These are phyloP conservation scores for Solanum paucissectum DNA, from an alignment of 257 asterid genomes.

Conservation along the genomic window DNA sequence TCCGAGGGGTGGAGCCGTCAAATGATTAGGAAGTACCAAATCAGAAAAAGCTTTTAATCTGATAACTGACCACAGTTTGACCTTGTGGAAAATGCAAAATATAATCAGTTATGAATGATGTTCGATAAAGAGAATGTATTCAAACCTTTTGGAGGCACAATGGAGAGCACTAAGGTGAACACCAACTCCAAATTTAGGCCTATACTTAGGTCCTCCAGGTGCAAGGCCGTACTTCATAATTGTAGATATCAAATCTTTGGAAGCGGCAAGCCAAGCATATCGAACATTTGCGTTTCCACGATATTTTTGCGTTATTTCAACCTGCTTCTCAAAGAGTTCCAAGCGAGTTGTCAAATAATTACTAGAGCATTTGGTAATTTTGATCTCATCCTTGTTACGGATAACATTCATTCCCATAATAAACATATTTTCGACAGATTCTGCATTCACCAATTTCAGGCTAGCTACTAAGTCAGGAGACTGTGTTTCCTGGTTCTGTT, in stretches of 20 bases:
- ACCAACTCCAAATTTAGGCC: slow-evolving; percentile 42
- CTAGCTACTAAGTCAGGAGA: slow-evolving; percentile 3
- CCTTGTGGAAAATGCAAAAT: background rate
- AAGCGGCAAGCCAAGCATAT: slow-evolving; percentile 85
- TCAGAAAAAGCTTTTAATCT: slow-evolving; percentile 28
- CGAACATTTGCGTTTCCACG: slow-evolving; percentile 72
- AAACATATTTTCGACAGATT: slow-evolving; percentile 35
- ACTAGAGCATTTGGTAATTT: slow-evolving; percentile 27
- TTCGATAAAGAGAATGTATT: background rate
- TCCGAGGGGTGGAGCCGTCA: background rate
- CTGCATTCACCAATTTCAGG: slow-evolving; percentile 20
- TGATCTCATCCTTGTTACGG: slow-evolving; percentile 29
- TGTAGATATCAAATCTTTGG: slow-evolving; percentile 32
- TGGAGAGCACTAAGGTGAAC: slow-evolving; percentile 59
- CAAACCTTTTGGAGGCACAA: slow-evolving; percentile 21
- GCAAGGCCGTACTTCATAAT: slow-evolving; percentile 61
- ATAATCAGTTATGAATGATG: background rate
- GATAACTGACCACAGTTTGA: slow-evolving; percentile 13
- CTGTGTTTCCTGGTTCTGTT: slow-evolving; percentile 11
- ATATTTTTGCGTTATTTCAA: slow-evolving; percentile 42
- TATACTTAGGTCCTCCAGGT: slow-evolving; percentile 20
- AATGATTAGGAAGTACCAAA: background rate
- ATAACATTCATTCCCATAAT: slow-evolving; percentile 27
- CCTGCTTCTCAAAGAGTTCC: slow-evolving; percentile 71
- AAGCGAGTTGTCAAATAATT: slow-evolving; percentile 28